Evolutionary conservation across 208 protist genomes (phyloP).

Genomic region (Leishmania braziliensis): DNA sequence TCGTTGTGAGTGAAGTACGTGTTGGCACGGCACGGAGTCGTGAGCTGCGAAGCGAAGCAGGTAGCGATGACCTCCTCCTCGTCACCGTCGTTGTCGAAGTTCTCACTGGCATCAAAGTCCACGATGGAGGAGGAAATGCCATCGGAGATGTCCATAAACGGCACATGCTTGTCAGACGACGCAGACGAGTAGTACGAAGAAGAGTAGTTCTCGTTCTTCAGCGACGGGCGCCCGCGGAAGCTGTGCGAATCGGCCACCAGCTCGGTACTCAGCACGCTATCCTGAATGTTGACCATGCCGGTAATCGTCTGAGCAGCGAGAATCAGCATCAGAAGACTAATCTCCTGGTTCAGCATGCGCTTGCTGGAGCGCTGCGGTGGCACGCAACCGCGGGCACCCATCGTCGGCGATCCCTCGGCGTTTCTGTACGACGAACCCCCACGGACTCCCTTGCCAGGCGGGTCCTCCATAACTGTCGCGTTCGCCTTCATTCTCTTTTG

Average conservation of each 20-base stretch:
- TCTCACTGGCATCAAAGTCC: slow-evolving; percentile 35
- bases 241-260: slow-evolving; percentile 44
- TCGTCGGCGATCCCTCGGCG: neutral
- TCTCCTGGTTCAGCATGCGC: slow-evolving; percentile 40
- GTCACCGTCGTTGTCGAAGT: slow-evolving; percentile 36
- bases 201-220: slow-evolving; percentile 30
- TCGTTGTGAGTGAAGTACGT: slow-evolving; percentile 19
- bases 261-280: slow-evolving; percentile 67
- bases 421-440: neutral
- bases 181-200: slow-evolving; percentile 36
- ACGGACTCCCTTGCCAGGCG: neutral
- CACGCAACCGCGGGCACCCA: slow-evolving; percentile 1
- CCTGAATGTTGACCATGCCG: slow-evolving; percentile 32
- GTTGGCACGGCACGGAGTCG: slow-evolving; percentile 7
- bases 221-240: slow-evolving; percentile 33
- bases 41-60: slow-evolving; percentile 11
- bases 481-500: slow-evolving; percentile 8
- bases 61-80: slow-evolving; percentile 32
- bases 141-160: slow-evolving; percentile 40
- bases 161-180: slow-evolving; percentile 30
- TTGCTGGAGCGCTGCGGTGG: slow-evolving; percentile 23
- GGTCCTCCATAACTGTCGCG: slow-evolving; percentile 7
- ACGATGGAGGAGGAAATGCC: slow-evolving; percentile 46
- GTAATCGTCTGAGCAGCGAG: slow-evolving; percentile 52
- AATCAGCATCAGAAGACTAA: slow-evolving; percentile 55